These are phyloP conservation scores for Trapa incisa DNA, from an alignment of 345 rosid species.

Conservation along the genomic window DNA sequence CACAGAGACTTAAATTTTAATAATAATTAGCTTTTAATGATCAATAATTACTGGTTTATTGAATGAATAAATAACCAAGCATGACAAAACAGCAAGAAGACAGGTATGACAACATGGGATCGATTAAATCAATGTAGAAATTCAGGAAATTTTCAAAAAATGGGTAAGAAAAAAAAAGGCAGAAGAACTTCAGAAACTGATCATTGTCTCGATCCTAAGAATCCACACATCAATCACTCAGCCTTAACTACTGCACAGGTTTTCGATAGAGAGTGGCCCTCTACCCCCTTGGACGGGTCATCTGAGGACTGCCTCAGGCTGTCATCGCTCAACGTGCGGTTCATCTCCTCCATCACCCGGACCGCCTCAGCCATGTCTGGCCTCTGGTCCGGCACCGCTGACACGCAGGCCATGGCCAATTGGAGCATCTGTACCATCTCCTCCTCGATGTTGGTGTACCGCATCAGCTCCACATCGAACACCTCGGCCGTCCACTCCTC, in stretches of 20 bases:
- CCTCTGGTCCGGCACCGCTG: constrained; percentile 74
- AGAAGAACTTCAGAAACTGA: too few species aligned
- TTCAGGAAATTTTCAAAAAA: neutral
- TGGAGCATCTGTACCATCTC: constrained; percentile 96
- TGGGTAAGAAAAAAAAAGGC: neutral
- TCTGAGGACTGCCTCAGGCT: constrained; percentile 71
- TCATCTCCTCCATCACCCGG: constrained; percentile 84
- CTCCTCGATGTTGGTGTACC: constrained; percentile 66
- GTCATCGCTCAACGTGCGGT: constrained; percentile 55
- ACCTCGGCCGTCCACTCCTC: constrained; percentile 99
- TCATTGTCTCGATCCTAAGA: too few species aligned
- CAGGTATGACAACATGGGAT: too few species aligned
- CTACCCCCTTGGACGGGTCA: constrained; percentile 81
- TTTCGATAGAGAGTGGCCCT: constrained; percentile 44
- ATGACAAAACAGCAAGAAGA: too few species aligned
- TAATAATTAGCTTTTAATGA: too few species aligned
- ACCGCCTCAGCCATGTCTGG: constrained; percentile 73
- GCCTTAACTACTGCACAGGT: too few species aligned
- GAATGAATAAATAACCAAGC: too few species aligned
- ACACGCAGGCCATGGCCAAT: constrained; percentile 82
- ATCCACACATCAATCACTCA: too few species aligned
- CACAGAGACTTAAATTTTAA: too few species aligned
- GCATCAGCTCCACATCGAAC: constrained; percentile 72
- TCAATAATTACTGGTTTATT: too few species aligned
- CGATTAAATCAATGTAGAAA: neutral